Evolutionary conservation across 2,329 filamentous ascomycete species (phyloP), one percentile per base, ranked within the genome.

Genomic region (Clonostachys rosea): DNA sequence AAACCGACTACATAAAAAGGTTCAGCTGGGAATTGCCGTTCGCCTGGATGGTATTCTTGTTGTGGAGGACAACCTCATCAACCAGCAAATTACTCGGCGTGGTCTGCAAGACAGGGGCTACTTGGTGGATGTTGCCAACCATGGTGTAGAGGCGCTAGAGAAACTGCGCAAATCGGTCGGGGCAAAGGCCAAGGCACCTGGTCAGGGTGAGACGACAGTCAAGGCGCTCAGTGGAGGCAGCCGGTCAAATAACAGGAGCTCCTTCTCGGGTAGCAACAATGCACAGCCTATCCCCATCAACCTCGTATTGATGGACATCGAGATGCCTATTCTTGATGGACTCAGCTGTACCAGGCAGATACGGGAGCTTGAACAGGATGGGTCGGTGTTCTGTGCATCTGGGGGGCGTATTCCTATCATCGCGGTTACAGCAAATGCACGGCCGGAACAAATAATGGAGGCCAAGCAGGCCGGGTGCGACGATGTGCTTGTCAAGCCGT

Each of bases 261-360:
- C 24, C 24, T 30, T 30, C 24, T 39, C 36, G 1, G 36, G 36
- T 18, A n/a, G 14, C 36, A n/a, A n/a, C 14, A n/a, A n/a, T 18
- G 46, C 6, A n/a, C 34, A 47, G 34, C 39, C 55, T 6, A 53
- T 73, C 24, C 66, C 70, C 2, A 65, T 86, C 20, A 78, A 78
- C 44, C 70, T 88, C 5, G 79, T 89, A 16, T 69, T 89, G 17
- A 89, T 89, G 86, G 86, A 89, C 56, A 81, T 87, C 54, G 84
- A 89, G 58, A 89, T 89, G 86, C 86, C 86, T 2, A 67, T 88
- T 14, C 85, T 86, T 72, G 84, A 89, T 54, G 86, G 86, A 0
- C 67, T 86, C 48, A 80, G 81, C 2, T 86, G 84, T 58, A 84
- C 83, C 12, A 72, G 74, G 34, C 73, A 74, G 40, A 87, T 90